Conservation (phyloP, 768 basidiomycete genomes). For the Serendipita sp. region DNA sequence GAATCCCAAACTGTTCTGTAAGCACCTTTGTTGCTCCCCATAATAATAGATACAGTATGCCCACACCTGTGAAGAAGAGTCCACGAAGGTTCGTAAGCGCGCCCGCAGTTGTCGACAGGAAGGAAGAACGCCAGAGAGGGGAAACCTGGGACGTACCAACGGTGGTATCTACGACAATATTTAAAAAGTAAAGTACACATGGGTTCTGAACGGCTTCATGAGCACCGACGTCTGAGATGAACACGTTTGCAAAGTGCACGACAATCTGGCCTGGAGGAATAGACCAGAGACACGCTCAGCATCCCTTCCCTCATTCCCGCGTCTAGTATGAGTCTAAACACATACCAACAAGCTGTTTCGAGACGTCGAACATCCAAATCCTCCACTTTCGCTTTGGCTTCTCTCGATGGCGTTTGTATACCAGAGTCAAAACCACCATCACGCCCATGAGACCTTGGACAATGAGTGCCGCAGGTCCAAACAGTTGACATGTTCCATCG, state of each 20-base stretch:
- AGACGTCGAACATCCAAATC: constrained; percentile 93
- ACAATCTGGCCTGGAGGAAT: constrained; percentile 40
- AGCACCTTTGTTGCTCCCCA: constrained; percentile 48
- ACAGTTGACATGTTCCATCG: constrained; percentile 27
- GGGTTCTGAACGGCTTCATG: constrained; percentile 60
- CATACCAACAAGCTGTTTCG: constrained; percentile 64
- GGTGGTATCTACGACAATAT: constrained; percentile 84
- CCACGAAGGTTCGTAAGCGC: constrained; percentile 8
- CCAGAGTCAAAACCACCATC: constrained; percentile 70
- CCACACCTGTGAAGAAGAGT: constrained; percentile 47
- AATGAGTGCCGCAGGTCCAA: constrained; percentile 37
- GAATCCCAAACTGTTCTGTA: constrained; percentile 43
- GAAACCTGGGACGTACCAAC: constrained; percentile 44
- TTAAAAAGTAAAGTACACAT: constrained; percentile 83
- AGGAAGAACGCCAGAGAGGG: neutral
- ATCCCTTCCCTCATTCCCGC: no score
- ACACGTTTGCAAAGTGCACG: constrained; percentile 61
- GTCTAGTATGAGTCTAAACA: constrained; percentile 15
- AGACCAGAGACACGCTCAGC: no score
- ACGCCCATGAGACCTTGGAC: constrained; percentile 84
- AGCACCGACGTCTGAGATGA: constrained; percentile 66
- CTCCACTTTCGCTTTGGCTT: constrained; percentile 74
- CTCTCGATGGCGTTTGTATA: constrained; percentile 82
- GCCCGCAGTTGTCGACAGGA: neutral
- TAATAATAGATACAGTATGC: constrained; percentile 59